Evolutionary conservation across 495 filamentous ascomycete genomes (phyloP), one percentile per base, ranked within the genome.

Genomic region (Thermochaetoides thermophila): DNA sequence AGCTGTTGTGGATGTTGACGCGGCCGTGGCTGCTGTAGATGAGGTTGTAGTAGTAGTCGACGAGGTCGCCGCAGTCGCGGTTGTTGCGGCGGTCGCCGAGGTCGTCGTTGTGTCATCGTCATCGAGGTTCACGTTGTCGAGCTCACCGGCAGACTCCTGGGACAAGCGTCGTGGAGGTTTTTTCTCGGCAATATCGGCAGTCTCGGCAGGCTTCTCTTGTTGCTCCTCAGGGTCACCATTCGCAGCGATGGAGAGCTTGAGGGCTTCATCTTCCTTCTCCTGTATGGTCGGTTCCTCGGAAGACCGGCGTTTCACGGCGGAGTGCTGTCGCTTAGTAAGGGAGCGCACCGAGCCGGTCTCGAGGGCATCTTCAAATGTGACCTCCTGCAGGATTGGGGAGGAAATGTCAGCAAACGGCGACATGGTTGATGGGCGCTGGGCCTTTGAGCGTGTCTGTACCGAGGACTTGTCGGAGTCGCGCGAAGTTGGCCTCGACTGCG

Each of bases 321-420:
- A n/a, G n/a, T n/a, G n/a, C n/a, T n/a, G n/a, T n/a, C n/a, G n/a
- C 46, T 55, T 61, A 48, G 62, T 68, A 39, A 68, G 45, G 7
- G 63, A 64, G 26, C 63, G 54, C 16, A 62, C 45, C 25, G 60
- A 64, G 31, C 54, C 50, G 11, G 56, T 63, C 55, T 83, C 80
- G 43, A 71, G 60, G 37, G 78, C 78, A 59, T 87, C 79, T 49
- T 84, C 78, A 36, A 84, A 85, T 14, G 73, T 73, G 38, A 85
- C 81, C 79, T 84, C n/a, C n/a, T n/a, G n/a, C n/a, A n/a, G n/a
- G n/a, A n/a, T n/a, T n/a, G n/a, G n/a, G n/a, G n/a, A n/a, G n/a
- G n/a, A n/a, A n/a, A n/a, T n/a, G n/a, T n/a, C n/a, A n/a, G n/a
- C n/a, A n/a, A n/a, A n/a, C n/a, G n/a, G n/a, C n/a, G n/a, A n/a